These are phyloP conservation scores for Trichaptum fuscoviolaceum DNA, from an alignment of 768 basidiomycete genomes.

Conservation along the genomic window DNA sequence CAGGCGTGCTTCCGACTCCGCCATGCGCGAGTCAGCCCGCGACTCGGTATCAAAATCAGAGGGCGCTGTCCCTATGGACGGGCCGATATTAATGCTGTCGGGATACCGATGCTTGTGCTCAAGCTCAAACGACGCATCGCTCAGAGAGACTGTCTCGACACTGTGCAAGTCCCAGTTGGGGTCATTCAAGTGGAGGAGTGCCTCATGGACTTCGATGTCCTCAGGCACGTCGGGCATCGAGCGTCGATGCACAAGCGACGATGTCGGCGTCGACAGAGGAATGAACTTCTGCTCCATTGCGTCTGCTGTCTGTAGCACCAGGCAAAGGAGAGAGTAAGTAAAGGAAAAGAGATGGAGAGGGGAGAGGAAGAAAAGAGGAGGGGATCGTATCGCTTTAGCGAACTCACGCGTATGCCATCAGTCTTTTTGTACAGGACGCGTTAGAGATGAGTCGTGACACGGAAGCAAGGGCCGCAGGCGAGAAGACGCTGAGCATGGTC, in stretches of 20 bases:
- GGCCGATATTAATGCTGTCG: constrained; percentile 29
- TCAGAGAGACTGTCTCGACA: constrained; percentile 28
- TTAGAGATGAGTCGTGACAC: background rate
- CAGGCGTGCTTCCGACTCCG: constrained; percentile 24
- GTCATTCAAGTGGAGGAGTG: constrained; percentile 73
- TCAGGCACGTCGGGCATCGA: constrained; percentile 72
- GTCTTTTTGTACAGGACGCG: background rate
- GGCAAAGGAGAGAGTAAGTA: background rate
- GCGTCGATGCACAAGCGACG: constrained; percentile 36
- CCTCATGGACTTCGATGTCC: constrained; percentile 41
- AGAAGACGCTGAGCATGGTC: background rate
- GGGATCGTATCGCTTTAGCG: background rate
- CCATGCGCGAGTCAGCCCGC: constrained; percentile 16
- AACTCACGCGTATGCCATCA: background rate
- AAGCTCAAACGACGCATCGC: constrained; percentile 30
- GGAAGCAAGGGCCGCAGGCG: background rate
- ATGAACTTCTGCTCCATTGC: background rate
- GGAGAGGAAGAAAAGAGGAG: background rate
- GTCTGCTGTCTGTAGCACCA: background rate
- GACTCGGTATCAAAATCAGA: constrained; percentile 48
- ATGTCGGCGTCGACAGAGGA: background rate
- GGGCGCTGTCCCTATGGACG: constrained; percentile 30
- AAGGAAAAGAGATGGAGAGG: background rate
- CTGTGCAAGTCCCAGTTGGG: constrained; percentile 63
- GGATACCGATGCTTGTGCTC: constrained; percentile 33